Conservation (phyloP, 2,329 filamentous ascomycete species). For the Colletotrichum sp. region DNA sequence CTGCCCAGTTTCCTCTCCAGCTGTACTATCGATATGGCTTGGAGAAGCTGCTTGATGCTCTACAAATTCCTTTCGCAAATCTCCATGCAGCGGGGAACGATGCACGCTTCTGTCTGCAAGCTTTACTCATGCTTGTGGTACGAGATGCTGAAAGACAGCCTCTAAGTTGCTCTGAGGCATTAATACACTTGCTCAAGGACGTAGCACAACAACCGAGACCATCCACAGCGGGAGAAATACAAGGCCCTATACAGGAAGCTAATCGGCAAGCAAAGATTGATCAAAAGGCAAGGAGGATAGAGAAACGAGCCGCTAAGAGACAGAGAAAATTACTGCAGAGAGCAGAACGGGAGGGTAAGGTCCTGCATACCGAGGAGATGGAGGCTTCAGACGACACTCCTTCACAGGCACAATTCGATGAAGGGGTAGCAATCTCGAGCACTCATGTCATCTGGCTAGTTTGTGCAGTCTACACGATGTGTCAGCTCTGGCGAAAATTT, state of each 20-base stretch:
- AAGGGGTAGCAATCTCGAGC: not conserved
- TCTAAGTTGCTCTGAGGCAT: not conserved
- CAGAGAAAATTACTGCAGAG: not conserved
- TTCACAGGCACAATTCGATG: not conserved
- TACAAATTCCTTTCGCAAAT: conserved; percentile 21
- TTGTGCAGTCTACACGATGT: not conserved
- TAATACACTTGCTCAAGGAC: not conserved
- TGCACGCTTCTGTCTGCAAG: conserved; percentile 27
- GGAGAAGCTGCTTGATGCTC: conserved; percentile 23
- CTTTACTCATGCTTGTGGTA: conserved; percentile 22
- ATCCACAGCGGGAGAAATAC: not conserved
- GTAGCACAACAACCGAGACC: not conserved
- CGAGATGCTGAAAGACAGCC: not conserved
- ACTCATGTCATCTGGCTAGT: not conserved
- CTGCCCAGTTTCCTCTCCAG: conserved; percentile 27
- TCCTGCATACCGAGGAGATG: not conserved
- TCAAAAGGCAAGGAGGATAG: not conserved
- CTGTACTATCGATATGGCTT: conserved; percentile 27
- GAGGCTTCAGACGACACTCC: not conserved
- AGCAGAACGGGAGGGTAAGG: not conserved
- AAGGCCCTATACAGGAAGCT: not conserved
- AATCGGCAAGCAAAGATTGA: not conserved
- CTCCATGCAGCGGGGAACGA: conserved; percentile 32
- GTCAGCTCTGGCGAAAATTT: not conserved
- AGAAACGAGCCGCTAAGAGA: not conserved